A percentile compares a stretch with the other conserved stretches of the same genome.
Conservation (phyloP, 2,329 filamentous ascomycete species). For the Pezicula neosporulosa region DNA sequence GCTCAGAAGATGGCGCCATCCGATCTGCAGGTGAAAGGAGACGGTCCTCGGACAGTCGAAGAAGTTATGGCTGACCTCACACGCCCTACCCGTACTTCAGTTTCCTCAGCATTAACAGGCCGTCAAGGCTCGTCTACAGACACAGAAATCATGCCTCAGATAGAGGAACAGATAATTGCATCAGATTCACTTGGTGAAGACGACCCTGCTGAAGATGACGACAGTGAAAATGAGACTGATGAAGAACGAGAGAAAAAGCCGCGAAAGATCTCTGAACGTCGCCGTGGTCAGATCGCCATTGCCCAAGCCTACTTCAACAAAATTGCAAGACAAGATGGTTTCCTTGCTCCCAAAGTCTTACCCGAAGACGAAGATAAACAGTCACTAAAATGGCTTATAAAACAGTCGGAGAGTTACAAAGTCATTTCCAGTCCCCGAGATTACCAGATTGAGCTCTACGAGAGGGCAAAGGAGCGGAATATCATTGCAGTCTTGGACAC, state of each 20-base stretch:
- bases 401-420: constrained; percentile 30
- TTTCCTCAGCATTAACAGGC: too few species aligned
- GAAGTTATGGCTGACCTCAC: too few species aligned
- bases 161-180: too few species aligned
- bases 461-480: constrained; percentile 79
- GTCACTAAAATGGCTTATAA: constrained; percentile 26
- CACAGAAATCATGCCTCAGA: too few species aligned
- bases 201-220: constrained; percentile 9
- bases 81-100: too few species aligned
- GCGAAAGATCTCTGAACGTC: constrained; percentile 41
- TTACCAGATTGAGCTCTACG: constrained; percentile 90
- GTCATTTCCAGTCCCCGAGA: constrained; percentile 79
- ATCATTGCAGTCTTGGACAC: constrained; percentile 92
- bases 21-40: too few species aligned
- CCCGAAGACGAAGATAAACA: constrained; percentile 21
- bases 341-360: constrained; percentile 15
- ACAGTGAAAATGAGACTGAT: constrained; percentile 6
- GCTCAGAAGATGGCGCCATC: too few species aligned
- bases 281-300: constrained; percentile 44
- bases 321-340: constrained; percentile 18
- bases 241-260: constrained; percentile 22
- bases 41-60: too few species aligned
- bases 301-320: constrained; percentile 43
- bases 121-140: background rate
- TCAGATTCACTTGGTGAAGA: background rate